Conservation (phyloP, 257 asterid genomes). For the Scutellaria galericulata region DNA sequence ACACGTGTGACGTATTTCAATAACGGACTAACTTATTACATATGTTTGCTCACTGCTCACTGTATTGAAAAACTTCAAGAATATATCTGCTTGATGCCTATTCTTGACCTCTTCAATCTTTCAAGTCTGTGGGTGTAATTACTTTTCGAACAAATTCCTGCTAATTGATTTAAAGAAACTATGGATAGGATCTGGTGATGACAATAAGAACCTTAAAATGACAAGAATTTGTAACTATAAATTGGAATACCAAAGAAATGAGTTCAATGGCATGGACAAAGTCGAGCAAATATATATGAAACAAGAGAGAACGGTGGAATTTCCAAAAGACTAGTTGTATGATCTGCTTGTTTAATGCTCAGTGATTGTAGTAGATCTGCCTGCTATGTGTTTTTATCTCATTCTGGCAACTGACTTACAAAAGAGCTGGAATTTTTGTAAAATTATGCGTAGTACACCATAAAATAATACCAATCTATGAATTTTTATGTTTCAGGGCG, state of each 20-base stretch:
- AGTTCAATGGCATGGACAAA: background rate
- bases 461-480: background rate
- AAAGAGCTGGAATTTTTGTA: conserved; percentile 1
- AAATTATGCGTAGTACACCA: background rate
- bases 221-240: background rate
- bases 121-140: conserved; percentile 11
- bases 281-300: background rate
- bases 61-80: background rate
- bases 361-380: background rate
- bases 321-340: background rate
- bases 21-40: conserved; percentile 5
- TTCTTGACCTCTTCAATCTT: background rate
- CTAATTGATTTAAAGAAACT: conserved; percentile 9
- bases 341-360: background rate
- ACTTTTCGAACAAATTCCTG: background rate
- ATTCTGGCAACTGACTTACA: conserved; percentile 4
- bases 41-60: background rate
- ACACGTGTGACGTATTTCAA: conserved; percentile 1
- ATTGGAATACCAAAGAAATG: conserved; percentile 15
- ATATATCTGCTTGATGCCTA: conserved; percentile 1
- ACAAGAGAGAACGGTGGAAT: background rate
- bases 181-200: background rate
- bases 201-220: background rate
- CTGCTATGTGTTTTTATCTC: background rate
- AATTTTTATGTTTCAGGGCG: background rate